Conservation (phyloP, 805 yeast genomes). For the Wickerhamomyces chaumierensis region DNA sequence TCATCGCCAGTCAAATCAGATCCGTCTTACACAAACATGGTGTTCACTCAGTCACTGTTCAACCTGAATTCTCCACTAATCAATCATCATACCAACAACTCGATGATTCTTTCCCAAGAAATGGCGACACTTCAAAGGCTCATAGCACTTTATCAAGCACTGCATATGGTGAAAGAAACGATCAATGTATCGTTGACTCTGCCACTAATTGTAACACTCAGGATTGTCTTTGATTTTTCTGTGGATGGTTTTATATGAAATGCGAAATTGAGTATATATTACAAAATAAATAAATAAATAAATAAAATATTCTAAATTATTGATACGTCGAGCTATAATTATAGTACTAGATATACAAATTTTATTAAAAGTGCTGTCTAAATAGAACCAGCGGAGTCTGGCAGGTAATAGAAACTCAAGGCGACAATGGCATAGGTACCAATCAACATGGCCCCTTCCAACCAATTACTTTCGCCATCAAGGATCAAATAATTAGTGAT, state of each 20-base stretch:
- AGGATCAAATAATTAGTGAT: constrained; percentile 76
- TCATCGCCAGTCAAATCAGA: constrained; percentile 67
- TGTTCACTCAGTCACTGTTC: constrained; percentile 88
- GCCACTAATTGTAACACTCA: constrained; percentile 38
- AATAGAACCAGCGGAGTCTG: constrained; percentile 31
- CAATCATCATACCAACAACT: constrained; percentile 23
- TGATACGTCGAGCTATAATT: too few relatives aligned
- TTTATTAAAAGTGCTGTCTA: too few relatives aligned
- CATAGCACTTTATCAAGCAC: constrained; percentile 10
- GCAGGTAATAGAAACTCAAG: constrained; percentile 82
- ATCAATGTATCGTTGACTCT: constrained; percentile 39
- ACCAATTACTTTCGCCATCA: constrained; percentile 95
- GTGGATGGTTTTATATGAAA: too few relatives aligned
- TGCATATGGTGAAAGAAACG: constrained; percentile 24
- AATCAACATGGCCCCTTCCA: constrained; percentile 88
- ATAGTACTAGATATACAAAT: too few relatives aligned
- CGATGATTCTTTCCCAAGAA: too few relatives aligned
- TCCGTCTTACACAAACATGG: constrained; percentile 74
- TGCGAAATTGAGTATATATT: too few relatives aligned
- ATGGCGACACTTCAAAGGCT: too few relatives aligned
- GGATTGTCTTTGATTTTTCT: constrained; percentile 28
- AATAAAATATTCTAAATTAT: too few relatives aligned
- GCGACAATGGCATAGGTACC: constrained; percentile 83
- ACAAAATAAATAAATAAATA: too few relatives aligned
- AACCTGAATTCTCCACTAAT: constrained; percentile 68